Base-by-base conservation (phyloP, 2,329 filamentous ascomycete species). In the Pseudocercospora cruenta region DNA sequence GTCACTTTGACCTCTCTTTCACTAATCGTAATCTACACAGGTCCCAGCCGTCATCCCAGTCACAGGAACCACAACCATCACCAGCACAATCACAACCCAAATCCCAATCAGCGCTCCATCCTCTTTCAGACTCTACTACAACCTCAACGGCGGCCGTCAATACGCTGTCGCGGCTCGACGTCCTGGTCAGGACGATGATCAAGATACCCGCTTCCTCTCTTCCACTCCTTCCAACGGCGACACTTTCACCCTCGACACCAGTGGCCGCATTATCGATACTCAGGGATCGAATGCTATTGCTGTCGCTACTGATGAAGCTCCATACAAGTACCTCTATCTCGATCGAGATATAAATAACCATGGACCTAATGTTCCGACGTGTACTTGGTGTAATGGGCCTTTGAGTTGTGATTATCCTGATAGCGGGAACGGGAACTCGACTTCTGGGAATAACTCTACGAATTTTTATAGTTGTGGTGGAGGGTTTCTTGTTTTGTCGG, bases 381-480 rank as follows among this genome's bases (percentile, higher is more conserved):
- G 55, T 24, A 39, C 55, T 22, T 58, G 55, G 55, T 58, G 55
- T n/a, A 43, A 43, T n/a, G 55, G 55, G n/a, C 55, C 55, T n/a
- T 7, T 58, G 28, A 19, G 10, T 14, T 58, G 55, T n/a, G 55
- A 58, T 26, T 58, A 58, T 10, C 19, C 28, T n/a, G 55, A 16
- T 21, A 24, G 19, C 4, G 47, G 47, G 1, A 51, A 51, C 4
- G 47, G 47, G 1, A 51, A 51, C 9, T 51, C 47, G 19, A 22
- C 21, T 12, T 5, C 19, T n/a, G n/a, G n/a, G 21, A 7, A 1
- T 21, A 26, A 26, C 19, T 22, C 47, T 5, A 51, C 47, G 1
- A 51, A 24, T 8, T 51, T 55, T 4, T 55, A 55, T 33, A 31
- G 22, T 33, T 55, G 51, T 21, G 26, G 26, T 21, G 51, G 51